Percentiles rank a stretch among this genome's conserved stretches.
Conservation (phyloP, 371 early-diverging fungal genomes). For the Zopfochytrium polystomum region DNA sequence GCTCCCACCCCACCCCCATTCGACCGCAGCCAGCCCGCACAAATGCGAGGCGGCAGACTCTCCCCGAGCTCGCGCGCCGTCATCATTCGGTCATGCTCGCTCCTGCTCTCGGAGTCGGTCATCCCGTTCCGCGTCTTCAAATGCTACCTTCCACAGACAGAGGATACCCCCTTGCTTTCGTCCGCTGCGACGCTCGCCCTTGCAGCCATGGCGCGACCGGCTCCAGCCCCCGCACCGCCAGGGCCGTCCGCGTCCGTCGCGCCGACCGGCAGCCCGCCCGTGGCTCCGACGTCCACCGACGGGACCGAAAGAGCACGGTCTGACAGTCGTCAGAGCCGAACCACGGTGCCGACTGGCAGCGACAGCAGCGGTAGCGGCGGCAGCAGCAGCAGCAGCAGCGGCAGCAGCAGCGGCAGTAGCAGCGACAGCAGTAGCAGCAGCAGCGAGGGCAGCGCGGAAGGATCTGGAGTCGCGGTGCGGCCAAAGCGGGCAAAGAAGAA, state of each 20-base stretch:
- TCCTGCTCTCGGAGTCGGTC: slow-evolving; percentile 18
- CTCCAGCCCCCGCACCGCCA: neutral
- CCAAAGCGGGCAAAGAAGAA: neutral
- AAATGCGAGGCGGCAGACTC: slow-evolving; percentile 29
- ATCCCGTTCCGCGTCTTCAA: slow-evolving; percentile 23
- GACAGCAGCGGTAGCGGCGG: too few relatives aligned
- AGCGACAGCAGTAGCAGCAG: neutral
- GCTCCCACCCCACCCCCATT: too few relatives aligned
- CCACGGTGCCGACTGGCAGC: too few relatives aligned
- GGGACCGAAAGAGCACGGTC: neutral
- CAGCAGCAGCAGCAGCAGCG: too few relatives aligned
- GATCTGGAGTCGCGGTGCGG: neutral
- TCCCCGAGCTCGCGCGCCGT: slow-evolving; percentile 22
- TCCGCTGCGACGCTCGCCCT: neutral
- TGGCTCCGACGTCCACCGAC: neutral
- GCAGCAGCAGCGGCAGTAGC: neutral
- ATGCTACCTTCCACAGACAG: slow-evolving; percentile 16
- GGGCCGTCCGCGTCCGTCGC: neutral
- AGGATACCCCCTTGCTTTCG: slow-evolving; percentile 14
- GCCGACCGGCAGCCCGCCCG: too few relatives aligned
- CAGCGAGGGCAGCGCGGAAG: neutral
- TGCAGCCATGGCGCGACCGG: neutral
- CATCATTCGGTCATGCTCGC: slow-evolving; percentile 22
- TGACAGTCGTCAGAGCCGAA: neutral
- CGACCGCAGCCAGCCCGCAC: too few relatives aligned